Percentiles rank a stretch among this genome's conserved stretches.
Evolutionary conservation across 805 yeast species (phyloP).

Genomic region (Priceomyces carsonii): DNA sequence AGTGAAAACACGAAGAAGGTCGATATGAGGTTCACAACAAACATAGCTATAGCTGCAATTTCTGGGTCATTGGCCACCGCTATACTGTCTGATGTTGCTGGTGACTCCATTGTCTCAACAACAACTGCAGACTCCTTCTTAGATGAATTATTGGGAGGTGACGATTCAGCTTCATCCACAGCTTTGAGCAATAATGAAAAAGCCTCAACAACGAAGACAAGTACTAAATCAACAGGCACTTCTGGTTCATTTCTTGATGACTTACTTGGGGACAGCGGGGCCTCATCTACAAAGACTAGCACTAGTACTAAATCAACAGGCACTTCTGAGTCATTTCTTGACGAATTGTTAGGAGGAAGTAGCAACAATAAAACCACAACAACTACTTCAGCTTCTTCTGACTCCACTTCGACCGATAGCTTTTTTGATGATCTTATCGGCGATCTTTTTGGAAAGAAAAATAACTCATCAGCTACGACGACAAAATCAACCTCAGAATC

Average conservation of each 20-base stretch:
- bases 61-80: constrained; percentile 5
- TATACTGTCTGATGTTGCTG: constrained; percentile 5
- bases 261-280: background rate
- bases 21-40: constrained; percentile 4
- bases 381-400: constrained; percentile 5
- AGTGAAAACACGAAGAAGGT: constrained; percentile 26
- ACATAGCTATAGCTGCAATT: constrained; percentile 1
- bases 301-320: background rate
- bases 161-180: too few relatives aligned
- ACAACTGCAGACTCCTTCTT: background rate
- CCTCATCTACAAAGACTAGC: too few relatives aligned
- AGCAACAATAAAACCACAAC: constrained; percentile 4
- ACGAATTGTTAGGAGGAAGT: constrained; percentile 6
- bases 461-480: constrained; percentile 10
- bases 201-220: too few relatives aligned
- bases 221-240: background rate
- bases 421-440: constrained; percentile 15
- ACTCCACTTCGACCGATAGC: constrained; percentile 7
- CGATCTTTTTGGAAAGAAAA: constrained; percentile 10
- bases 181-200: too few relatives aligned
- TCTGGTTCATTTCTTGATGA: background rate
- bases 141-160: background rate
- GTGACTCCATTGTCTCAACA: too few relatives aligned
- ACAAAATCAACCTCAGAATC: constrained; percentile 8
- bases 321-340: constrained; percentile 5